Percentiles rank a stretch among this genome's conserved stretches.
Conservation (phyloP, 2,329 filamentous ascomycete genomes). For the Endothia cerciana region DNA sequence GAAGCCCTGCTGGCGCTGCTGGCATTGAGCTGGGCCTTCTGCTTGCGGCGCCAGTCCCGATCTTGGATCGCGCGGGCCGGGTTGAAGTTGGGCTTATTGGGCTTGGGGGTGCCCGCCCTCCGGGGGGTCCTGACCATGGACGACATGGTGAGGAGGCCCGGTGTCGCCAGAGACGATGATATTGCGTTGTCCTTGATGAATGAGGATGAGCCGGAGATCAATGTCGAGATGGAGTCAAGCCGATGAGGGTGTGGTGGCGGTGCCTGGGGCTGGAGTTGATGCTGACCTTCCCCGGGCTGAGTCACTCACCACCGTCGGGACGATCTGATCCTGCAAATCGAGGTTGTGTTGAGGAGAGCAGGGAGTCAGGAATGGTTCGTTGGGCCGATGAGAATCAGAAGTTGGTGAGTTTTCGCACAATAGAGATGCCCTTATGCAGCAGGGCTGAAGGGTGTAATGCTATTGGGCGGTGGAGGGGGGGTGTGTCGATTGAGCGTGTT, state of each 20-base stretch:
- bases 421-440: neutral
- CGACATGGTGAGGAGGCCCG: constrained; percentile 45
- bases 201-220: neutral
- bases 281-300: constrained; percentile 4
- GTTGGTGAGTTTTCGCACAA: neutral
- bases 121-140: constrained; percentile 47
- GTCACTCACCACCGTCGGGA: too few species aligned
- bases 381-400: neutral
- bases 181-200: neutral
- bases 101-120: constrained; percentile 42
- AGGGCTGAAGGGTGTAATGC: constrained; percentile 22
- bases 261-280: neutral
- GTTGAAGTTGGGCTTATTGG: constrained; percentile 49
- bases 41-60: constrained; percentile 49
- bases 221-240: neutral
- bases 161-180: constrained; percentile 4
- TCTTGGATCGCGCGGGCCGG: constrained; percentile 57
- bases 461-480: constrained; percentile 20
- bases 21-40: constrained; percentile 37
- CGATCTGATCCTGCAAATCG: neutral
- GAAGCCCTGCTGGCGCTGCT: constrained; percentile 29
- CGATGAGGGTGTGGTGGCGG: neutral
- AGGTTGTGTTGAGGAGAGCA: too few species aligned
- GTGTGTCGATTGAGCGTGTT: too few species aligned
- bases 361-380: neutral